Evolutionary conservation across 106 monocot species (phyloP).

Genomic region (Xerophyta viscosa): DNA sequence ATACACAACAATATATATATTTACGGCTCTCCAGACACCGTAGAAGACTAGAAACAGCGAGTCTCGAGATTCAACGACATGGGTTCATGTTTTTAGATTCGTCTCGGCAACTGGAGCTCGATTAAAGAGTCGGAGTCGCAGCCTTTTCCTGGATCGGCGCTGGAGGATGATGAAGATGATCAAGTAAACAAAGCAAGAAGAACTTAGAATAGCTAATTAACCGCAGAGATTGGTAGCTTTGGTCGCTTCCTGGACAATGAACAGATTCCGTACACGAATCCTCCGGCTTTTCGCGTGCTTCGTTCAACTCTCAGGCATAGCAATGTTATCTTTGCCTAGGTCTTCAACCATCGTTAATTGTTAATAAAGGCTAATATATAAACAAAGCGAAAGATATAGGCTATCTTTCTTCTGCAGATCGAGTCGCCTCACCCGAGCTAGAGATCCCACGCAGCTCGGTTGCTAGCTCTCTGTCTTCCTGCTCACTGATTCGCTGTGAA

Average conservation of each 20-base stretch:
- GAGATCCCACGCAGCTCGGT: too few relatives aligned
- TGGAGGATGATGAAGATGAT: background rate
- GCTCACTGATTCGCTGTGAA: too few relatives aligned
- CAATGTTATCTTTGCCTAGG: too few relatives aligned
- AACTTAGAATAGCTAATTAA: background rate
- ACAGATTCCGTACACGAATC: background rate
- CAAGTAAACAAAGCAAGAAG: background rate
- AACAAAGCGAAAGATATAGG: too few relatives aligned
- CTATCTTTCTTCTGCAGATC: too few relatives aligned
- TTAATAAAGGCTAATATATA: too few relatives aligned
- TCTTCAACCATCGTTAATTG: too few relatives aligned
- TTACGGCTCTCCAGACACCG: background rate
- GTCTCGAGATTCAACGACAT: too few relatives aligned
- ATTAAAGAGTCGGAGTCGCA: background rate
- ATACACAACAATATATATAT: background rate
- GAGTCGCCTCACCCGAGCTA: too few relatives aligned
- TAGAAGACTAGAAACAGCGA: background rate
- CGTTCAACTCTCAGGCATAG: too few relatives aligned
- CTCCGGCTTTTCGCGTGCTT: background rate
- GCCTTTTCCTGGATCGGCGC: constrained; percentile 2
- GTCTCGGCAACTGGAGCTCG: constrained; percentile 6
- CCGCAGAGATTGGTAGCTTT: background rate
- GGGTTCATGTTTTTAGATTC: too few relatives aligned
- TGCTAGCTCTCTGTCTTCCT: too few relatives aligned
- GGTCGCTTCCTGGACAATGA: background rate